Percentiles rank a stretch among this genome's conserved stretches.
These are phyloP conservation scores for Drosera capensis DNA, from an alignment of 148 eudicot genomes.

Conservation along the genomic window DNA sequence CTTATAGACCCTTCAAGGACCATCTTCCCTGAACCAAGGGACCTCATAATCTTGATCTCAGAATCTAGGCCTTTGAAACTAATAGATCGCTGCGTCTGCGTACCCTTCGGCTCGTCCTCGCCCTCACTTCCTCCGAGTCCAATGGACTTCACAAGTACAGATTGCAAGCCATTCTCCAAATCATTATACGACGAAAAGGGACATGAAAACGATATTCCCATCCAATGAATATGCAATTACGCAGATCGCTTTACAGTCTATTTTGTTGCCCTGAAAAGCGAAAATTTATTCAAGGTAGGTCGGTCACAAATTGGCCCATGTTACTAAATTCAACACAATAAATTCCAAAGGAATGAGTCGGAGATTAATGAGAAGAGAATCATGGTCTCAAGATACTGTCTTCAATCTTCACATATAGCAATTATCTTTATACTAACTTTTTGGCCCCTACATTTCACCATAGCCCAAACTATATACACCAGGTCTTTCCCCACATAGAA, in stretches of 20 bases:
- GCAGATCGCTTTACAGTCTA: neutral
- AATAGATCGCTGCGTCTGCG: slow-evolving; percentile 28
- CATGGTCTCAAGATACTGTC: no score
- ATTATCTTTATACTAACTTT: no score
- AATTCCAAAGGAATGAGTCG: no score
- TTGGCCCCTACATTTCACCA: no score
- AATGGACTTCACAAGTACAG: slow-evolving; percentile 37
- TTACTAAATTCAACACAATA: no score
- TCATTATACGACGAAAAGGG: slow-evolving; percentile 34
- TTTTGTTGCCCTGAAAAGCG: neutral
- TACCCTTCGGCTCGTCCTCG: slow-evolving; percentile 23
- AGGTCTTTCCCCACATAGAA: no score
- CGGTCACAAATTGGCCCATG: no score
- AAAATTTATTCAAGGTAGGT: no score
- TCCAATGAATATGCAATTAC: slow-evolving; percentile 3
- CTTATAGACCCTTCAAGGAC: slow-evolving; percentile 38
- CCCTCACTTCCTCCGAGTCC: slow-evolving; percentile 24
- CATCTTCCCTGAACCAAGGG: slow-evolving; percentile 24
- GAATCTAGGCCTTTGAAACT: slow-evolving; percentile 33
- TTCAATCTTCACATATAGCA: no score
- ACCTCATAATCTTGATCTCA: slow-evolving; percentile 24
- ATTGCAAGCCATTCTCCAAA: slow-evolving; percentile 40
- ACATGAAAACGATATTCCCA: slow-evolving; percentile 69
- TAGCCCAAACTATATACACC: no score
- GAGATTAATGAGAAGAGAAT: no score